Conservation (phyloP, 2,329 filamentous ascomycete genomes). For the Lasiodiplodia citricola region DNA sequence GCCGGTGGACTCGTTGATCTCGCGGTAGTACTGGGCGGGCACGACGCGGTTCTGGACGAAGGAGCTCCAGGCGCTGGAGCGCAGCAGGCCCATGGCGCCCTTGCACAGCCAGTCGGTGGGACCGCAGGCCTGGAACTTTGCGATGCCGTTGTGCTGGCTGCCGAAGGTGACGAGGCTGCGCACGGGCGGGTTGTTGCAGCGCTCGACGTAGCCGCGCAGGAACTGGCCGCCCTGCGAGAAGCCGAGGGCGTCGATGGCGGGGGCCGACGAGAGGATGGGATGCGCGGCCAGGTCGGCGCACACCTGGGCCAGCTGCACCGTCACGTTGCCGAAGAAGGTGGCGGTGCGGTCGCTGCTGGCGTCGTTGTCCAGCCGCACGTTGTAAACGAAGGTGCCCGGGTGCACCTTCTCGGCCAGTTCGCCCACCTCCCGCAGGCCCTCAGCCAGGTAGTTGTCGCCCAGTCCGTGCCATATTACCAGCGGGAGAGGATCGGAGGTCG, state of each 20-base stretch:
- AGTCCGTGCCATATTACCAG: constrained; percentile 93
- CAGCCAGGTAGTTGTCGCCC: constrained; percentile 76
- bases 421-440: constrained; percentile 74
- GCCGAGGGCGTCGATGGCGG: constrained; percentile 86
- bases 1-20: constrained; percentile 65
- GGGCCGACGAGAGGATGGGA: constrained; percentile 79
- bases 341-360: constrained; percentile 74
- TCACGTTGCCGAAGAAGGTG: constrained; percentile 91
- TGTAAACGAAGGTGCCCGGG: constrained; percentile 84
- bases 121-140: constrained; percentile 77
- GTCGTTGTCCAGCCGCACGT: constrained; percentile 72
- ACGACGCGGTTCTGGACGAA: constrained; percentile 82
- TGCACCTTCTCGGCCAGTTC: constrained; percentile 73
- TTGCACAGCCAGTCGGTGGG: constrained; percentile 79
- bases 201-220: constrained; percentile 86
- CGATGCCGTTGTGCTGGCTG: constrained; percentile 90
- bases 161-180: constrained; percentile 86
- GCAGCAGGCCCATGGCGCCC: constrained; percentile 76
- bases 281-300: constrained; percentile 78
- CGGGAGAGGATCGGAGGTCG: constrained; percentile 62
- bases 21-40: constrained; percentile 93
- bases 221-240: constrained; percentile 98
- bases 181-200: constrained; percentile 78
- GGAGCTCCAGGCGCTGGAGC: constrained; percentile 77
- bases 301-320: constrained; percentile 74